phyloP scores from a whole-genome alignment of 306 rosid genomes.

The Geum urbanum region DNA sequence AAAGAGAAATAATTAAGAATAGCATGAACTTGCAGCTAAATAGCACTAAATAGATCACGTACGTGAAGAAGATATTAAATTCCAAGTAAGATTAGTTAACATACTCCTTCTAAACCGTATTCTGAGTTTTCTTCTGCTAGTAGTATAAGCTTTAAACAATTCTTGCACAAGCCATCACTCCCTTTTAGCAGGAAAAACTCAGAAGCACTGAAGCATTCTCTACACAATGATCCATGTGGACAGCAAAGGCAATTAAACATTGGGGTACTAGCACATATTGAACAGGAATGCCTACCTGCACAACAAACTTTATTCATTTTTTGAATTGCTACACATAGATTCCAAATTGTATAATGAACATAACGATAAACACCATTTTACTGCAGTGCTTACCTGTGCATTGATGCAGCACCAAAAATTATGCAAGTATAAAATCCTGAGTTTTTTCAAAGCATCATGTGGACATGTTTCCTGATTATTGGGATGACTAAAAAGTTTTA shows the following conservation, averaged over 20 bases:
- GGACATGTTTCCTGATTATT: too few species aligned
- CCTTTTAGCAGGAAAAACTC: constrained; percentile 33
- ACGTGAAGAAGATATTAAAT: not conserved
- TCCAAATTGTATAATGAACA: not conserved
- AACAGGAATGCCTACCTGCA: constrained; percentile 65
- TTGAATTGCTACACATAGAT: not conserved
- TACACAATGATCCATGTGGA: constrained; percentile 47
- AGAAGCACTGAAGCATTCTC: constrained; percentile 29
- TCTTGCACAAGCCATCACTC: constrained; percentile 48
- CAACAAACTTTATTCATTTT: not conserved
- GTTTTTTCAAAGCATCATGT: not conserved
- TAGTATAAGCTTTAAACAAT: constrained; percentile 47
- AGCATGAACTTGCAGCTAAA: not conserved
- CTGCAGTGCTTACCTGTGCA: not conserved
- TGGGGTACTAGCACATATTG: constrained; percentile 32
- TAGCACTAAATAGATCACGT: not conserved
- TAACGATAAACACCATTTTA: not conserved
- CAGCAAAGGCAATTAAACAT: constrained; percentile 57
- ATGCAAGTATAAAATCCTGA: not conserved
- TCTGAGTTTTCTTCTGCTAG: constrained; percentile 46
- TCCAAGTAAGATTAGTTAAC: constrained; percentile 21
- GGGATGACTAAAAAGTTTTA: too few species aligned
- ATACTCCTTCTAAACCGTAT: constrained; percentile 53
- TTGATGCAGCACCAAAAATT: not conserved
- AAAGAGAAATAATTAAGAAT: not conserved